Evolutionary conservation across 306 rosid species (phyloP), one percentile per base, ranked within the genome.

Genomic region (Boehmeria nivea): DNA sequence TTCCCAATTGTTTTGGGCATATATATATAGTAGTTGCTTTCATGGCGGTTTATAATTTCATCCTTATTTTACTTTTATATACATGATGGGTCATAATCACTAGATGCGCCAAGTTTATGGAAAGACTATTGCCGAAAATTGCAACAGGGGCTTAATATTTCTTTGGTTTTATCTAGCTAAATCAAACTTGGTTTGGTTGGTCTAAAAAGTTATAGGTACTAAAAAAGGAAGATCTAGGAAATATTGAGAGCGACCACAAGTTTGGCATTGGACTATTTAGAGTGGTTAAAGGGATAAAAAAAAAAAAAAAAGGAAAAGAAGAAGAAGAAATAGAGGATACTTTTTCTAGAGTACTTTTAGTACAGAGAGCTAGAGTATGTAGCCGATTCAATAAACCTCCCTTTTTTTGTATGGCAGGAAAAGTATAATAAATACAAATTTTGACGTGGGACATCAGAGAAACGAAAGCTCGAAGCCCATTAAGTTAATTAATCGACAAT

Each of bases 171-270:
- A 0, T n/a, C 20, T 36, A 55, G 61, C 33, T 36, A 19, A 12
- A 11, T n/a, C 15, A 58, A 24, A 34, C 48, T 42, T 57, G 19
- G 27, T 40, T 59, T 40, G 51, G 63, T 43, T 58, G 40, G 51
- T 40, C 20, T 44, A 26, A 12, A 26, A 17, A 28, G 54, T 44
- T 28, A 28, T 59, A 20, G 64, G 64, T 59, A 18, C 54, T 9
- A 42, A 28, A 8, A 23, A 57, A 57, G 43, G 25, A 53, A 8
- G 12, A 6, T 9, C 21, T 28, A 12, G 39, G 27, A 33, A 31
- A 31, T 28, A 28, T 8, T 33, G 26, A 53, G 43, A 53, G n/a
- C 12, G 59, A 33, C 34, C 34, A 20, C 47, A 38, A 56, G 36
- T 22, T 23, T 57, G 38, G 15, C n/a, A 40, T 28, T 28, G 8